Percentiles rank a stretch among this genome's conserved stretches.
These are phyloP conservation scores for Polytrichum commune DNA, from an alignment of 225 moss, liverwort and hornwort species.

Conservation along the genomic window DNA sequence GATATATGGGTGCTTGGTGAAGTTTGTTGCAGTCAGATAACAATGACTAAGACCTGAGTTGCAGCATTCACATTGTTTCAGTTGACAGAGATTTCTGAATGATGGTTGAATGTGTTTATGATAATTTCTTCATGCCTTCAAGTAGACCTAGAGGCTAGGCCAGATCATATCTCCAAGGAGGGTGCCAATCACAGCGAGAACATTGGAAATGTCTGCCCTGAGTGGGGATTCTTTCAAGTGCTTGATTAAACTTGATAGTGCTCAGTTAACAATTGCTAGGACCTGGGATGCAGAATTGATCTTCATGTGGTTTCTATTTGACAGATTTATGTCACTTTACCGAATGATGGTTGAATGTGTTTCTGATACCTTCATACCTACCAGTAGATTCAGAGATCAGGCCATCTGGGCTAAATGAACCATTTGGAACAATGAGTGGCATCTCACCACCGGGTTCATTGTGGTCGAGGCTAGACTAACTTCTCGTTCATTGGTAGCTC, in stretches of 20 bases:
- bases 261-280: background rate
- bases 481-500: no score
- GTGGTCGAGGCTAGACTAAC: no score
- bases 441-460: no score
- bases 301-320: background rate
- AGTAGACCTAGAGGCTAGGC: background rate
- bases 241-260: background rate
- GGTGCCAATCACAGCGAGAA: background rate
- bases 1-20: background rate
- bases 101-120: no score
- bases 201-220: background rate
- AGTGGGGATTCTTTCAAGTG: background rate
- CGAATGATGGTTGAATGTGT: no score
- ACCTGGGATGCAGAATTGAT: background rate
- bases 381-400: no score
- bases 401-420: no score
- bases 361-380: no score
- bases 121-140: background rate
- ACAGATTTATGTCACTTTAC: no score
- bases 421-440: no score
- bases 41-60: background rate
- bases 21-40: background rate
- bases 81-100: no score
- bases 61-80: background rate
- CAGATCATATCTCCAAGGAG: background rate